These are phyloP conservation scores for Rhododendron henanense DNA, from an alignment of 148 eudicot species.

Conservation along the genomic window DNA sequence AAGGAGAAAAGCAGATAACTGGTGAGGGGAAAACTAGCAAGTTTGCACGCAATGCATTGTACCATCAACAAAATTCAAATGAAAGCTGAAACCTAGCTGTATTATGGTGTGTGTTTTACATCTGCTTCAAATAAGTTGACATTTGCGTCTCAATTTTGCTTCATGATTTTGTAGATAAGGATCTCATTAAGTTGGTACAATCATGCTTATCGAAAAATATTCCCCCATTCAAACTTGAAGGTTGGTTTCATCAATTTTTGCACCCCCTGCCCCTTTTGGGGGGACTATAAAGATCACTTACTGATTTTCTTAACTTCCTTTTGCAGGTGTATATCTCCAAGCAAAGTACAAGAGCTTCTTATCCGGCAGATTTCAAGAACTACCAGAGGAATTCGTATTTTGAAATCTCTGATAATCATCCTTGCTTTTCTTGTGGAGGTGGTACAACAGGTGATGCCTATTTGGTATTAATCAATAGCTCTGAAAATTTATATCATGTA, in stretches of 20 bases:
- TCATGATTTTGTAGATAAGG: constrained; percentile 5
- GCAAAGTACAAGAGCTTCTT: constrained; percentile 18
- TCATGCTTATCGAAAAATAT: constrained; percentile 12
- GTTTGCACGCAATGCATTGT: not conserved
- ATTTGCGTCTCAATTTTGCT: not conserved
- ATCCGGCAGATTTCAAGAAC: constrained; percentile 12
- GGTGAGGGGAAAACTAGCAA: constrained; percentile 14
- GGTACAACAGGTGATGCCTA: not conserved
- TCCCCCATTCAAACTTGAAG: constrained; percentile 15
- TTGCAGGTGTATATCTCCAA: constrained; percentile 29
- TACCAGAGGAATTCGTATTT: constrained; percentile 22
- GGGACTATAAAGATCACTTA: not conserved
- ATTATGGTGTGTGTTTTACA: not conserved
- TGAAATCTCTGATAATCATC: not conserved
- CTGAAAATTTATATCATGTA: not conserved
- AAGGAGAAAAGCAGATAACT: constrained; percentile 15
- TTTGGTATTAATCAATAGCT: not conserved
- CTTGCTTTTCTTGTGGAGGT: not conserved
- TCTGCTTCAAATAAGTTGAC: constrained; percentile 5
- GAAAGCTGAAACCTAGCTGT: not conserved
- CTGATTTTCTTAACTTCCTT: not conserved
- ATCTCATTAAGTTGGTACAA: constrained; percentile 19
- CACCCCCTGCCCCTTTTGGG: not conserved
- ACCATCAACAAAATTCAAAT: not conserved
- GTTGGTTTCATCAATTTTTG: not conserved